Base-by-base conservation (phyloP, 305 asterid species). In the Fraxinus velutina region DNA sequence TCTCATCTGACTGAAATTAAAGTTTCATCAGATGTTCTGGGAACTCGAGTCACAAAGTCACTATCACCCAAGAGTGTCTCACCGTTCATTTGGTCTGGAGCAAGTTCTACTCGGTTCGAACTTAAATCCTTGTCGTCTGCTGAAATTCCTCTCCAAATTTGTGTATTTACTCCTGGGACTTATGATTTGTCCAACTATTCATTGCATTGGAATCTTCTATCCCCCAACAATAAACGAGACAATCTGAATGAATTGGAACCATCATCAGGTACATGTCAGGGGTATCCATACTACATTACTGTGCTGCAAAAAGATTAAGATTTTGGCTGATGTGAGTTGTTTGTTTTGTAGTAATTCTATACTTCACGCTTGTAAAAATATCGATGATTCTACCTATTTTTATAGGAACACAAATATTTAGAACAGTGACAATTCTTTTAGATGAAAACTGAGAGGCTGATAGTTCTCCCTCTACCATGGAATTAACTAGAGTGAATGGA, bases 31-130 rank as follows among this genome's bases (percentile, higher is more conserved):
- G 97, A 94, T 78, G 73, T 75, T 22, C 64, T 15, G 27, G 92
- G 88, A 77, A 32, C 78, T 78, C 89, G 88, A 78, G 80, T 34
- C 0, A 89, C 83, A 73, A 90, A 89, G 86, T 75, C 91, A 71
- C 79, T 66, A 10, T 77, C 88, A n/a, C 79, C 86, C 0, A 94
- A 81, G 80, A 75, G 91, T 7, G 86, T 90, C 71, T 57, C 97
- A 0, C 92, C 98, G 32, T 91, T 91, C 90, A 86, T 96, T 39
- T 96, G 99, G 99, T 93, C 97, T 2, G 97, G 93, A 34, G 86
- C 96, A 64, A 91, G 93, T 81, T 92, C 98, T 37, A 91, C 92
- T 73, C 90, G 82, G 24, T 73, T 89, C 85, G 83, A 85, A 85
- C 88, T 96, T n/a, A 91, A 87, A 32, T 97, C 97, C 0, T 76